Base-by-base conservation (phyloP, 345 rosid genomes). In the Isatis tinctoria region DNA sequence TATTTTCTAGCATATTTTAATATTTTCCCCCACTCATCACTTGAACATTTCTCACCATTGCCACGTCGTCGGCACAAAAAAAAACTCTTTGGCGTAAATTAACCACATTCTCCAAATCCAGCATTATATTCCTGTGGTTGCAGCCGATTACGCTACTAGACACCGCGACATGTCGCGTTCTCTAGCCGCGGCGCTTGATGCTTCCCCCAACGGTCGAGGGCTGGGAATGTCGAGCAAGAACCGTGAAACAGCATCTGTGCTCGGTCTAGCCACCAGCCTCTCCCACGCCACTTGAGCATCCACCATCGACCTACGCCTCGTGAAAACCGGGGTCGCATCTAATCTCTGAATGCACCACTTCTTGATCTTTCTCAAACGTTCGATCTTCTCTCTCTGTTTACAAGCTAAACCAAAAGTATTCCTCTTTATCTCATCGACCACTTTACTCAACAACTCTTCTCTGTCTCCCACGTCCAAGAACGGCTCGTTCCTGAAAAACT, bases 271-370 rank as follows among this genome's bases (percentile, higher is more conserved):
- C 67, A 86, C 90, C 18, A 78, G 76, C 77, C 60, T 82, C 33
- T 80, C 78, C 97, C 94, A 88, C 14, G 85, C 82, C 52, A 81
- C 77, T 16, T 88, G 71, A 60, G 78, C 88, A 73, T 67, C 87
- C 0, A 61, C 76, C 7, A 83, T 85, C 33, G 74, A 67, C 51
- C 87, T 81, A 0, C 52, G 47, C 30, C 82, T 83, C 0, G 22
- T 39, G 66, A 91, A 83, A 48, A 82, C 92, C n/a, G 87, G 78
- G 1, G 92, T 87, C 3, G 89, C 94, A 44, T 91, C 89, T 27
- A 91, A 53, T 65, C 85, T 70, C 47, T 85, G 89, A 18, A 88
- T 79, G 49, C 79, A 75, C 97, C 97, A 91, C 6, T 83, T 75
- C 67, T 87, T 88, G 3, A 69, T 27, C 18, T 78, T 74, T 45